Conservation (phyloP, 148 eudicot species). For the Camellia japonica region DNA sequence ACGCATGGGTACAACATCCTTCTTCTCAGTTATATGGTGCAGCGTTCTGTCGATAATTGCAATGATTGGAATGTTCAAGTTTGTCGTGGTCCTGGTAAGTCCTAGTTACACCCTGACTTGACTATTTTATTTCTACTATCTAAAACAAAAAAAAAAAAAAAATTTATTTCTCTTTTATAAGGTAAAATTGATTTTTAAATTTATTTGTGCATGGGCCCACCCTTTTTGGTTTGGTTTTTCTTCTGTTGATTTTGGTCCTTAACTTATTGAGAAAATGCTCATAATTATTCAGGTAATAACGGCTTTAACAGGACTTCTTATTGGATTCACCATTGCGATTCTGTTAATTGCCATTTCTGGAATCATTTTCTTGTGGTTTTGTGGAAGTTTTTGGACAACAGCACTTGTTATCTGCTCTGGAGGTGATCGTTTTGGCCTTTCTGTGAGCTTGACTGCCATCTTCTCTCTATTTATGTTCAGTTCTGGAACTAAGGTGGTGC, state of each 20-base stretch:
- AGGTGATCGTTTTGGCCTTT: conserved; percentile 44
- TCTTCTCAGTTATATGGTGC: conserved; percentile 75
- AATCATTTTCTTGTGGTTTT: conserved; percentile 43
- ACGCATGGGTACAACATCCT: conserved; percentile 87
- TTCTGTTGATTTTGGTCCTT: conserved; percentile 1
- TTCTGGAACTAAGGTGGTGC: conserved; percentile 9
- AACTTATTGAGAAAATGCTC: background rate
- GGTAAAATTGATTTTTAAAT: background rate
- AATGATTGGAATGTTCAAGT: conserved; percentile 69
- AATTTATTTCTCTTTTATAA: background rate
- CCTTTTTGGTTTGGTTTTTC: background rate
- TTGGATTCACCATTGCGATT: conserved; percentile 58
- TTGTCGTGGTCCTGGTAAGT: conserved; percentile 66
- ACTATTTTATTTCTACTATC: background rate
- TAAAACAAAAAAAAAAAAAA: no score
- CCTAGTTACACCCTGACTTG: conserved; percentile 10
- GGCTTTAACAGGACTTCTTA: conserved; percentile 56
- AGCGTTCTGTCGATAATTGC: conserved; percentile 63
- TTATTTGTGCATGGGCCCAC: background rate
- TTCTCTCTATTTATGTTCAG: conserved; percentile 5
- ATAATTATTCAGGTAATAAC: conserved; percentile 48
- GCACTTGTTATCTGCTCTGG: conserved; percentile 45
- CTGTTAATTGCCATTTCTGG: conserved; percentile 36
- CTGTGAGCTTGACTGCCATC: background rate
- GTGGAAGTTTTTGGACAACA: conserved; percentile 62